Percentiles rank a stretch among this genome's conserved stretches.
Evolutionary conservation across 108 stramenopile genomes (phyloP).

Genomic region (Nitzschia inconspicua): DNA sequence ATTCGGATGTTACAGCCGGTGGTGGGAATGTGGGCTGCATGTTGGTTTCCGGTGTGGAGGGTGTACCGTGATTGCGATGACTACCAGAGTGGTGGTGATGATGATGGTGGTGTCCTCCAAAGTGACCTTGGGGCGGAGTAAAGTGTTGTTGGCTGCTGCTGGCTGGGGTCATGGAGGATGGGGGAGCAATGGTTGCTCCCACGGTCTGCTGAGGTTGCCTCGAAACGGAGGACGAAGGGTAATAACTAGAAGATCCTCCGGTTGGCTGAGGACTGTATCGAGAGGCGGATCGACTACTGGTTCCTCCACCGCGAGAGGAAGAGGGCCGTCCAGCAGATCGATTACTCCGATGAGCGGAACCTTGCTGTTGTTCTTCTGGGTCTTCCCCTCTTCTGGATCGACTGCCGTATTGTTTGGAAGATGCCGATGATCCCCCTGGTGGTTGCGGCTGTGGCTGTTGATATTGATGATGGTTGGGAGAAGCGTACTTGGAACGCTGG

Average conservation of each 20-base stretch:
- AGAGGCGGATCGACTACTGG: constrained; percentile 1
- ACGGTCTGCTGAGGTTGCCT: constrained; percentile 4
- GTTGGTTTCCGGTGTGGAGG: constrained; percentile 30
- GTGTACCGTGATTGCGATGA: constrained; percentile 15
- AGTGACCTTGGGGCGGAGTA: constrained; percentile 11
- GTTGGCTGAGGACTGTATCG: constrained; percentile 6
- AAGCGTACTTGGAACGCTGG: constrained; percentile 26
- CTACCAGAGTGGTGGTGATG: background rate
- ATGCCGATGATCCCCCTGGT: background rate
- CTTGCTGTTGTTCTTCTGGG: background rate
- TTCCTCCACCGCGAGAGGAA: background rate
- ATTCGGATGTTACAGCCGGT: constrained; percentile 52
- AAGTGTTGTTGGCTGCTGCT: constrained; percentile 20
- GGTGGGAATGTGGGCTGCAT: constrained; percentile 49
- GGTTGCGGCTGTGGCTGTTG: constrained; percentile 11
- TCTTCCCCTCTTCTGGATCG: constrained; percentile 3
- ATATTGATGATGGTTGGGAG: background rate
- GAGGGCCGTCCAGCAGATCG: background rate
- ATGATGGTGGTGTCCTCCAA: background rate
- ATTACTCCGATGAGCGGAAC: background rate
- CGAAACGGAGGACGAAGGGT: background rate
- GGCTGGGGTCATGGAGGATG: constrained; percentile 4
- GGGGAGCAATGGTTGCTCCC: constrained; percentile 32
- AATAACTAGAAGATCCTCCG: background rate
- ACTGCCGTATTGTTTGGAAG: constrained; percentile 6